A percentile compares a stretch with the other conserved stretches of the same genome.
Conservation (phyloP, 305 asterid species). For the Fraxinus paxiana region DNA sequence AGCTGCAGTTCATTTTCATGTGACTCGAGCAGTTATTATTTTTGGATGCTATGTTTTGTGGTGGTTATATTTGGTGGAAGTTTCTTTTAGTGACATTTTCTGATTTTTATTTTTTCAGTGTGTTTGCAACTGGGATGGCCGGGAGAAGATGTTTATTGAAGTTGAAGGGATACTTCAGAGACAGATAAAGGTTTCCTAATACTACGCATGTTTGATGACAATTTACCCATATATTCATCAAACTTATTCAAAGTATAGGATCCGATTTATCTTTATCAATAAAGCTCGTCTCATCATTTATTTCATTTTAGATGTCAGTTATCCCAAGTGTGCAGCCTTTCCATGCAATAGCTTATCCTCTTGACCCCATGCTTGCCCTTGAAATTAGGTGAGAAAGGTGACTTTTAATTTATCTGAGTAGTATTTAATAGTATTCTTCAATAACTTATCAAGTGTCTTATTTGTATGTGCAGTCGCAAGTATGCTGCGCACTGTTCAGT, state of each 20-base stretch:
- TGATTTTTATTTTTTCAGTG: slow-evolving; percentile 43
- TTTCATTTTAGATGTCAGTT: slow-evolving; percentile 60
- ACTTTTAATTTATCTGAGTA: neutral
- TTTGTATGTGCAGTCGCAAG: slow-evolving; percentile 59
- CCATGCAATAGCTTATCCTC: slow-evolving; percentile 98
- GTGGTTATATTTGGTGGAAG: neutral
- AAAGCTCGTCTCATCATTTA: neutral
- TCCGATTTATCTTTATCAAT: neutral
- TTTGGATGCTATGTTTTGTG: neutral
- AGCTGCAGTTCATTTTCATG: neutral
- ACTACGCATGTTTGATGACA: slow-evolving; percentile 5
- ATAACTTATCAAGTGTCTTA: slow-evolving; percentile 14
- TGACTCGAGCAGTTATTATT: neutral
- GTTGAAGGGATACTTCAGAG: slow-evolving; percentile 87
- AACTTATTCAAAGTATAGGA: neutral
- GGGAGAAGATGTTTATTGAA: slow-evolving; percentile 84
- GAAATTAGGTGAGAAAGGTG: slow-evolving; percentile 68
- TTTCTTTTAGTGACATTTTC: neutral
- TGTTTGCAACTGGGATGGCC: slow-evolving; percentile 93
- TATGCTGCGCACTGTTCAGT: slow-evolving; percentile 91
- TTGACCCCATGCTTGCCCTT: slow-evolving; percentile 87
- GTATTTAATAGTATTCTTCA: neutral
- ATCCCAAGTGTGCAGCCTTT: slow-evolving; percentile 99
- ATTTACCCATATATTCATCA: neutral
- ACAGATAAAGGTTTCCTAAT: slow-evolving; percentile 73